Evolutionary conservation across 192 early-diverging fungal species (phyloP).

Genomic region (Piromyces finnis): DNA sequence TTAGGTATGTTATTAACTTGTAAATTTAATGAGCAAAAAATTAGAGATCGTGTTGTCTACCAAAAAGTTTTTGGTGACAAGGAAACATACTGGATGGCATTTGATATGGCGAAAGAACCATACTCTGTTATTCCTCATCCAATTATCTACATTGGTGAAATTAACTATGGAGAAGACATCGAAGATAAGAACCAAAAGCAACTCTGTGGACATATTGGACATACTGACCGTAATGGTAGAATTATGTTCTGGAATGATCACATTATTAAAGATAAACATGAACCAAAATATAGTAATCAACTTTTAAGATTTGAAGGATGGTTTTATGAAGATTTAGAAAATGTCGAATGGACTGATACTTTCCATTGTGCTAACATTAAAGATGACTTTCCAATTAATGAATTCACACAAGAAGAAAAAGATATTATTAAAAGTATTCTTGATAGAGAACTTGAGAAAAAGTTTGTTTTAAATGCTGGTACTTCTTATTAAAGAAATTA

Average conservation of each 20-base stretch:
- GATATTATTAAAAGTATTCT: background rate
- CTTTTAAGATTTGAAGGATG: background rate
- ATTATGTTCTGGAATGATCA: background rate
- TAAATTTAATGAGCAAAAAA: slow-evolving; percentile 13
- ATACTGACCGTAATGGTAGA: background rate
- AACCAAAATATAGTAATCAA: background rate
- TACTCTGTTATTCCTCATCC: slow-evolving; percentile 4
- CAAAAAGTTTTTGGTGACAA: slow-evolving; percentile 37
- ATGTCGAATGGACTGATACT: background rate
- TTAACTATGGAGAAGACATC: background rate
- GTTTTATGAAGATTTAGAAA: background rate
- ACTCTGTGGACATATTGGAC: background rate
- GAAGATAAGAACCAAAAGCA: background rate
- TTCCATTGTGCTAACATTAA: background rate
- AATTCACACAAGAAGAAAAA: background rate
- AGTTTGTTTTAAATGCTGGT: background rate
- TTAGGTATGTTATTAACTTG: slow-evolving; percentile 30
- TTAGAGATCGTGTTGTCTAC: slow-evolving; percentile 26
- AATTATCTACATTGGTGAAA: background rate
- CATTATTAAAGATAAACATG: background rate
- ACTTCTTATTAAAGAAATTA: background rate
- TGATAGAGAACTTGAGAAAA: background rate
- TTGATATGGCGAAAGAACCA: slow-evolving; percentile 34
- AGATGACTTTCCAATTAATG: background rate
- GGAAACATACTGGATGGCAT: slow-evolving; percentile 49